Evolutionary conservation across 2,329 filamentous ascomycete genomes (phyloP).

Genomic region (Talaromyces pinophilus): DNA sequence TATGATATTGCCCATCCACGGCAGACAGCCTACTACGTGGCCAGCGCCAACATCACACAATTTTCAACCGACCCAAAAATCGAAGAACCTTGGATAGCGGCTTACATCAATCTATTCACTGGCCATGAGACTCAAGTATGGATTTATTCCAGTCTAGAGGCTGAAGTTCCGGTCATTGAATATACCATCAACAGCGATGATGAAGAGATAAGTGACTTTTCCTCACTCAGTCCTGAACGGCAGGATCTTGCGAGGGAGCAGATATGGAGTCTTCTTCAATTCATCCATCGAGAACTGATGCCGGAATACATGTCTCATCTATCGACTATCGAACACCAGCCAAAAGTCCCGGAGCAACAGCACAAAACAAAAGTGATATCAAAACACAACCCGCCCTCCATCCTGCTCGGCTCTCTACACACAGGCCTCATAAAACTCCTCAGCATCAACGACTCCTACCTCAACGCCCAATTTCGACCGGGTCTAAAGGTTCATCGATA

Average conservation of each 20-base stretch:
- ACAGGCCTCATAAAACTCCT: slow-evolving; percentile 37
- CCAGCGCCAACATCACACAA: slow-evolving; percentile 28
- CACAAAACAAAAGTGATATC: slow-evolving; percentile 26
- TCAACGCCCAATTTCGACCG: slow-evolving; percentile 22
- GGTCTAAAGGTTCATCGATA: slow-evolving; percentile 33
- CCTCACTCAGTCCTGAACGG: slow-evolving; percentile 2
- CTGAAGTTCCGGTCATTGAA: slow-evolving; percentile 21
- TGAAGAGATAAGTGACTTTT: slow-evolving; percentile 25
- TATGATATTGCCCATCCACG: slow-evolving; percentile 37
- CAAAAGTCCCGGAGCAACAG: background rate
- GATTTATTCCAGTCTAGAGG: slow-evolving; percentile 46
- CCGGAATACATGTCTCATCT: slow-evolving; percentile 32
- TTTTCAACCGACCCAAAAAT: background rate
- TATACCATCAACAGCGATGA: slow-evolving; percentile 10
- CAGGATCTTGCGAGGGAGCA: slow-evolving; percentile 30
- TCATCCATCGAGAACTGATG: slow-evolving; percentile 31
- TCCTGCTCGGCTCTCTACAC: slow-evolving; percentile 43
- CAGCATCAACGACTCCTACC: slow-evolving; percentile 26
- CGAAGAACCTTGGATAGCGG: slow-evolving; percentile 42
- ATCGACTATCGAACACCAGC: background rate
- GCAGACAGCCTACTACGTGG: slow-evolving; percentile 36
- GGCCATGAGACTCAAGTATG: slow-evolving; percentile 46
- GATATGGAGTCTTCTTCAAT: slow-evolving; percentile 32
- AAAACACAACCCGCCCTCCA: slow-evolving; percentile 31
- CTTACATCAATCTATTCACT: slow-evolving; percentile 42